These are phyloP conservation scores for Blastocystis sp. DNA, from an alignment of 352 stramenopile genomes.

Conservation along the genomic window DNA sequence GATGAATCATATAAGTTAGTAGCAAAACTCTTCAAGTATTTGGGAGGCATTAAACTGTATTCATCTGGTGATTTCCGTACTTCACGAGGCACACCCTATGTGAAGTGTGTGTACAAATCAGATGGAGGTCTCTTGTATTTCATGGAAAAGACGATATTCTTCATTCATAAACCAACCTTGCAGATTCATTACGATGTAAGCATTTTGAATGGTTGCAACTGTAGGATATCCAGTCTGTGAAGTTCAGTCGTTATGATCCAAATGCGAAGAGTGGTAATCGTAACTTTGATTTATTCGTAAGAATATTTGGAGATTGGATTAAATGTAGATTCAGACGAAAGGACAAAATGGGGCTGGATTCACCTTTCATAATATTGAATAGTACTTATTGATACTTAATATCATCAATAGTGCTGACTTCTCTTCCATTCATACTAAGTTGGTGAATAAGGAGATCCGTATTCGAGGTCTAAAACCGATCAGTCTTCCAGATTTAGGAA, in stretches of 20 bases:
- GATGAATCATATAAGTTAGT: constrained; percentile 91
- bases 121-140: constrained; percentile 83
- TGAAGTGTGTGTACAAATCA: constrained; percentile 77
- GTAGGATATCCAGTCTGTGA: constrained; percentile 88
- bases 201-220: neutral
- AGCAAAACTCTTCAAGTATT: constrained; percentile 92
- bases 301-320: constrained; percentile 68
- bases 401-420: constrained; percentile 56
- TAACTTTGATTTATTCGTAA: constrained; percentile 57
- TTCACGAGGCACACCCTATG: constrained; percentile 71
- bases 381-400: neutral
- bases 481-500: constrained; percentile 79
- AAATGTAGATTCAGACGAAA: constrained; percentile 28
- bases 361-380: constrained; percentile 60
- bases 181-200: constrained; percentile 87
- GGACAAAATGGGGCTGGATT: constrained; percentile 13
- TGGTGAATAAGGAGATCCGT: constrained; percentile 66
- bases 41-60: constrained; percentile 69
- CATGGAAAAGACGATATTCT: constrained; percentile 86
- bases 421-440: constrained; percentile 68
- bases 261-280: constrained; percentile 67
- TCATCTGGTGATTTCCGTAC: constrained; percentile 66
- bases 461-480: constrained; percentile 75
- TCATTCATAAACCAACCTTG: constrained; percentile 96
- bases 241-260: constrained; percentile 91